These are phyloP conservation scores for Lindgomyces ingoldianus DNA, from an alignment of 495 filamentous ascomycete genomes.

Conservation along the genomic window DNA sequence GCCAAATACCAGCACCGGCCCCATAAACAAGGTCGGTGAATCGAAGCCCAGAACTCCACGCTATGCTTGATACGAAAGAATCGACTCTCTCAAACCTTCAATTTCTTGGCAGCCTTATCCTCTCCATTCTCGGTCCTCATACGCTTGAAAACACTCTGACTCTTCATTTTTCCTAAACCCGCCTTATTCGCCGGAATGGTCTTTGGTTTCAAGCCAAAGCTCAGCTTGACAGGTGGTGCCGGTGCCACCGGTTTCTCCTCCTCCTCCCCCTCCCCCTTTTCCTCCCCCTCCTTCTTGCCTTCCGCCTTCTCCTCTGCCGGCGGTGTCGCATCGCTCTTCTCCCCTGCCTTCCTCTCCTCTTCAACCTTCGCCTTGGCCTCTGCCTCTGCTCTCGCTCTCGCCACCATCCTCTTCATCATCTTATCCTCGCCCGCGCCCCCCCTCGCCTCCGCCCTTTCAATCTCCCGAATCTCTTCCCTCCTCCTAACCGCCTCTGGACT, in stretches of 20 bases:
- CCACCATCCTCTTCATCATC: slow-evolving; percentile 76
- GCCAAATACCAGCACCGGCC: too few relatives aligned
- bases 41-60: slow-evolving; percentile 5
- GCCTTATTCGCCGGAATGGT: slow-evolving; percentile 4
- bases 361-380: slow-evolving; percentile 50
- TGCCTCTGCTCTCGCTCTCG: slow-evolving; percentile 64
- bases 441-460: slow-evolving; percentile 81
- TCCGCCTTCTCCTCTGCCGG: slow-evolving; percentile 10
- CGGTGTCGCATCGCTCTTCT: background rate
- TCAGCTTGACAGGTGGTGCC: slow-evolving; percentile 27
- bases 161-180: slow-evolving; percentile 22
- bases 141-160: slow-evolving; percentile 32
- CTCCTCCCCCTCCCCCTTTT: background rate
- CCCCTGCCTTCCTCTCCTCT: slow-evolving; percentile 20
- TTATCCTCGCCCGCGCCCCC: slow-evolving; percentile 87
- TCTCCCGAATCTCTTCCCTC: slow-evolving; percentile 75
- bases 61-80: slow-evolving; percentile 4
- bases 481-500: slow-evolving; percentile 77
- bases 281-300: background rate
- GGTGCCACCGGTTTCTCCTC: background rate
- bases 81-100: slow-evolving; percentile 19
- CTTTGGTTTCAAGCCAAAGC: slow-evolving; percentile 30
- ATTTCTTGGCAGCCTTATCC: slow-evolving; percentile 37
- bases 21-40: too few relatives aligned
- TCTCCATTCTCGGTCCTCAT: slow-evolving; percentile 35